Conservation (phyloP, 495 filamentous ascomycete species). For the Penicillium salamii region DNA sequence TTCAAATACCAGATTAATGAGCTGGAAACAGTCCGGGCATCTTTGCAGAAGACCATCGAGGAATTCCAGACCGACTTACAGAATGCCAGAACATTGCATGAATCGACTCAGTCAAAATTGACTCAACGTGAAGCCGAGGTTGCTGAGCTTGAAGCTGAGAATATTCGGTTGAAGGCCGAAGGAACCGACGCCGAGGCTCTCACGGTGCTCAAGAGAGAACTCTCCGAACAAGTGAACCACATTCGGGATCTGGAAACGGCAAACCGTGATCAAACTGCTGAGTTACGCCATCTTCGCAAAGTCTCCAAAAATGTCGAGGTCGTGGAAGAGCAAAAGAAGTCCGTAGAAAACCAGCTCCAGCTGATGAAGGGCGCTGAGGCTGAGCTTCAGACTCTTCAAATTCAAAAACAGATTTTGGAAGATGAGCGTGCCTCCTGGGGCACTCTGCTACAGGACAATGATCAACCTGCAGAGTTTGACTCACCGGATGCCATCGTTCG, state of each 20-base stretch:
- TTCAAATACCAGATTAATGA: conserved; percentile 68
- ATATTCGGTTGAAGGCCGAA: conserved; percentile 76
- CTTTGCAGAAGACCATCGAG: conserved; percentile 63
- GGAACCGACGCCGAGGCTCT: conserved; percentile 82
- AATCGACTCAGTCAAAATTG: conserved; percentile 64
- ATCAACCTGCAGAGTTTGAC: conserved; percentile 67
- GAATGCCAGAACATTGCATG: conserved; percentile 57
- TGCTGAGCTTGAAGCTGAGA: conserved; percentile 74
- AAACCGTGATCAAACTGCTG: conserved; percentile 74
- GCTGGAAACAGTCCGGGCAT: conserved; percentile 64
- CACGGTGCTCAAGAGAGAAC: conserved; percentile 75
- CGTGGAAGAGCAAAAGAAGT: conserved; percentile 93
- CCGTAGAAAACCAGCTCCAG: conserved; percentile 72
- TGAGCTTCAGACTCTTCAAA: conserved; percentile 71
- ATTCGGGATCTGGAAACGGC: conserved; percentile 78
- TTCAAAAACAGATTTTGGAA: conserved; percentile 83
- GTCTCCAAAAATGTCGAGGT: conserved; percentile 81
- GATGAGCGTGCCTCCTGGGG: conserved; percentile 86
- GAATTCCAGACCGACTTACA: conserved; percentile 71
- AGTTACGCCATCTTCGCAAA: conserved; percentile 77
- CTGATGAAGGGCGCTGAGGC: conserved; percentile 70
- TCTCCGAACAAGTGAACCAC: conserved; percentile 85
- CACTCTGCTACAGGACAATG: conserved; percentile 73
- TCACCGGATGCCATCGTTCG: conserved; percentile 86
- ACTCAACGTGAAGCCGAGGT: conserved; percentile 65